These are phyloP conservation scores for Colletotrichum camelliae DNA, from an alignment of 2,329 filamentous ascomycete species.

Conservation along the genomic window DNA sequence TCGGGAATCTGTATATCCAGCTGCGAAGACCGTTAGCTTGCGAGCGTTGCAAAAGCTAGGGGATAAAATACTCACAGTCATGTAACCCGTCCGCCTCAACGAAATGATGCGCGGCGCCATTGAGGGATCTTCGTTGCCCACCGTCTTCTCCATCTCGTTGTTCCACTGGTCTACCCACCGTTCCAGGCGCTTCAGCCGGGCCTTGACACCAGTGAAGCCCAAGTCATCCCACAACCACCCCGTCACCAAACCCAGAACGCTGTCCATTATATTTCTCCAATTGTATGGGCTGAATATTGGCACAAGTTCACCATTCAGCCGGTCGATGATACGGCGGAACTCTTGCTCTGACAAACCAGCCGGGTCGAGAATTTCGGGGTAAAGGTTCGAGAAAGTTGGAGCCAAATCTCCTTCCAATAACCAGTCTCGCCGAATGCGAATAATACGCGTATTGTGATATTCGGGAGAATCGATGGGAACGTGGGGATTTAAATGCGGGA, in stretches of 20 bases:
- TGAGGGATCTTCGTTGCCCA: constrained; percentile 54
- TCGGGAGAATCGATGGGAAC: constrained; percentile 79
- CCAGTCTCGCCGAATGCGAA: constrained; percentile 91
- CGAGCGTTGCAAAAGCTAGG: neutral
- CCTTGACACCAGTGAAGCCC: constrained; percentile 78
- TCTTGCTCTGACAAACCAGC: constrained; percentile 82
- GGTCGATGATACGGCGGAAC: constrained; percentile 82
- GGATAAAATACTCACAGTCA: constrained; percentile 65
- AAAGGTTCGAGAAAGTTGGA: constrained; percentile 92
- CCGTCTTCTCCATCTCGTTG: constrained; percentile 64
- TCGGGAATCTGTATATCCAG: constrained; percentile 84
- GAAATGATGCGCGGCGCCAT: constrained; percentile 75
- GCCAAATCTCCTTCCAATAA: constrained; percentile 87
- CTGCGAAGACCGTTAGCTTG: constrained; percentile 44
- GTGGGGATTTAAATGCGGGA: constrained; percentile 90
- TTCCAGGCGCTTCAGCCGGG: constrained; percentile 73
- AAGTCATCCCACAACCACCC: constrained; percentile 96
- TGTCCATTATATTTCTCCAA: constrained; percentile 79
- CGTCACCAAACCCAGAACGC: constrained; percentile 78
- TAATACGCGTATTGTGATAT: constrained; percentile 82
- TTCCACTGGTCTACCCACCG: constrained; percentile 90
- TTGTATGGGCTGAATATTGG: constrained; percentile 82
- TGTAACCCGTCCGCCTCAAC: constrained; percentile 83
- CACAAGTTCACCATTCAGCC: constrained; percentile 78
- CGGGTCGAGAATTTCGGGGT: constrained; percentile 93